Conservation (phyloP, 371 early-diverging fungal species). For the Syncephalis plumigaleata region DNA sequence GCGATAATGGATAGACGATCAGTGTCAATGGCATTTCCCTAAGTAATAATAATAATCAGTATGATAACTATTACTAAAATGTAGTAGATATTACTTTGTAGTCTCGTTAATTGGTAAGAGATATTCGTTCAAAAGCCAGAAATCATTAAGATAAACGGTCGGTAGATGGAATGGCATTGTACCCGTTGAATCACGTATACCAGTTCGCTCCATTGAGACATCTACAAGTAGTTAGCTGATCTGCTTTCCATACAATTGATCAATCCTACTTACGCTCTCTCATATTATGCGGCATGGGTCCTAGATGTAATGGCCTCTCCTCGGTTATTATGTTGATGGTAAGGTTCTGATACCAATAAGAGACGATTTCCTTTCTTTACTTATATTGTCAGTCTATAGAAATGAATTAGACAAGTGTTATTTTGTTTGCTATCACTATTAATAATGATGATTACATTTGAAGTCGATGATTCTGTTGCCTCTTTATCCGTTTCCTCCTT, state of each 20-base stretch:
- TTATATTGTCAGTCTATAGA: too few relatives aligned
- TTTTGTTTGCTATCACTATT: too few relatives aligned
- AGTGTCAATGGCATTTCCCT: slow-evolving; percentile 42
- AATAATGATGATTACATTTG: neutral
- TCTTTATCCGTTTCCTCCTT: slow-evolving; percentile 21
- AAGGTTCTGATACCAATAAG: slow-evolving; percentile 75
- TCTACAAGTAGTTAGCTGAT: slow-evolving; percentile 11
- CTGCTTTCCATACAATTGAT: neutral
- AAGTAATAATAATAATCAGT: neutral
- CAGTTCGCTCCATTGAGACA: slow-evolving; percentile 22
- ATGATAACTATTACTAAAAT: neutral
- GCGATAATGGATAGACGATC: slow-evolving; percentile 40
- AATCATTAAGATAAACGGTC: slow-evolving; percentile 61
- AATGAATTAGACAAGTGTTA: too few relatives aligned
- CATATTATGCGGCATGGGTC: slow-evolving; percentile 26
- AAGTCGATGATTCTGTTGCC: slow-evolving; percentile 1
- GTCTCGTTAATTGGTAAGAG: slow-evolving; percentile 55
- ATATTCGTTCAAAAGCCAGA: slow-evolving; percentile 70
- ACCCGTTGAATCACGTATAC: slow-evolving; percentile 14
- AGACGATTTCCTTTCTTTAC: too few relatives aligned
- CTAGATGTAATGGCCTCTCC: slow-evolving; percentile 21
- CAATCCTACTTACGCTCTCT: slow-evolving; percentile 19
- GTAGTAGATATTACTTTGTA: slow-evolving; percentile 20
- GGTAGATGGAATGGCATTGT: slow-evolving; percentile 45
- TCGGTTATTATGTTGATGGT: slow-evolving; percentile 48